Evolutionary conservation across 1,139 yeast species (phyloP).

Genomic region (Saccharomyces uvarum): DNA sequence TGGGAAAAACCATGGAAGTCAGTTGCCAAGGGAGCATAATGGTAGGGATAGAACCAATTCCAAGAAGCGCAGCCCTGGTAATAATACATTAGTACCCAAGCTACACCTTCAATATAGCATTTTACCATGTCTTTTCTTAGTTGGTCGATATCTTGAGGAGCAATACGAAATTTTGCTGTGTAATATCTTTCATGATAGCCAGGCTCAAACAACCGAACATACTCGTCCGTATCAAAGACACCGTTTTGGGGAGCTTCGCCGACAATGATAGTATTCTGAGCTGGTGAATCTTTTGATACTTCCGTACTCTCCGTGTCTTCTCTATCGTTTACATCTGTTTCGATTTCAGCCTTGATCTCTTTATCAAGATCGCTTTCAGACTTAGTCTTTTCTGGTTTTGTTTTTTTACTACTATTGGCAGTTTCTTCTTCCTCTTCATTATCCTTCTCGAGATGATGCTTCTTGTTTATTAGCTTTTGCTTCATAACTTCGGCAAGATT

Average conservation of each 20-base stretch:
- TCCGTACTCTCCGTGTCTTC: constrained; percentile 9
- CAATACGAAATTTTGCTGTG: constrained; percentile 58
- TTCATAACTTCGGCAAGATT: constrained; percentile 40
- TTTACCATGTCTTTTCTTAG: constrained; percentile 56
- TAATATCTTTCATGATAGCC: constrained; percentile 85
- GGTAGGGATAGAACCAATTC: constrained; percentile 97
- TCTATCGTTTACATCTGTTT: constrained; percentile 15
- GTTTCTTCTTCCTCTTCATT: constrained; percentile 14
- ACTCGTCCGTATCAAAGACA: constrained; percentile 42
- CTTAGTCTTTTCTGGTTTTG: constrained; percentile 12
- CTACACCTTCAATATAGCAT: constrained; percentile 84
- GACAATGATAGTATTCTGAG: constrained; percentile 24
- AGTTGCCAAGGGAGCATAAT: constrained; percentile 94
- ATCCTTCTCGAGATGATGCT: constrained; percentile 17
- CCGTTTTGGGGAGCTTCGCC: constrained; percentile 29
- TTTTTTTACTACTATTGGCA: constrained; percentile 5
- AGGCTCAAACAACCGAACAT: constrained; percentile 71
- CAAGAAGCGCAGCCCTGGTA: constrained; percentile 98
- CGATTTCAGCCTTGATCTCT: constrained; percentile 20
- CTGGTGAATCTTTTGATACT: constrained; percentile 9
- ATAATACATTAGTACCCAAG: constrained; percentile 90
- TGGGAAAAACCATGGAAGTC: constrained; percentile 64
- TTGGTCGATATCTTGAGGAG: constrained; percentile 46
- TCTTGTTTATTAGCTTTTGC: constrained; percentile 31
- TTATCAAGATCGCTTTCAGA: constrained; percentile 22